Base-by-base conservation (phyloP, 2,329 filamentous ascomycete genomes). In the Botryotinia convoluta region DNA sequence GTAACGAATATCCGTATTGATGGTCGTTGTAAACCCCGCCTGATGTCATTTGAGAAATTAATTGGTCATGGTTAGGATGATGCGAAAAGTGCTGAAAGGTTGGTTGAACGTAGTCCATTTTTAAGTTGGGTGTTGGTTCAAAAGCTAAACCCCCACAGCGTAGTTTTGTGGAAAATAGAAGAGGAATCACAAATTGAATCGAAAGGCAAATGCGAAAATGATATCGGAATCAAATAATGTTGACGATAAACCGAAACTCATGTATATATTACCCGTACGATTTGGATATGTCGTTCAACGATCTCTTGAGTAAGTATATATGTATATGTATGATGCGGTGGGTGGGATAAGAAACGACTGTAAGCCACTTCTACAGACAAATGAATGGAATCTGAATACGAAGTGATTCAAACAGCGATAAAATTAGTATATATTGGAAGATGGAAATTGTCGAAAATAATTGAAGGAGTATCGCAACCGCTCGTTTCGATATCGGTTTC, bases 41-140 rank as follows among this genome's bases (percentile, higher is more conserved):
- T 61, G 74, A 70, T 14, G 72, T 29, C 73, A 78, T 74, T 18
- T 57, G 69, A 16, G 69, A 42, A 16, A 68, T 22, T 14, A 72
- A 57, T 14, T 75, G 76, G 32, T 79, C 76, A 67, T 77, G 74
- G 26, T 74, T 76, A 22, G 75, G 74, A 44, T 77, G 76, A 57
- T 74, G 72, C 51, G 75, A 75, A 35, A 57, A 69, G 6, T 71
- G 65, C 37, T 62, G 57, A 26, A 63, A 73, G 10, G 72, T 51
- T 12, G 76, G 76, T 69, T 80, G 76, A 57, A 78, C 76, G 74
- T 79, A 80, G 45, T 76, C 77, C 77, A 80, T 80, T 67, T 48
- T 74, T 77, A 69, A 39, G 45, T 57, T 68, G 68, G 20, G 22
- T 61, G 63, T 45, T 60, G 69, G 45, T 42, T 72, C n/a, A 1